Conservation (phyloP, 192 early-diverging fungal species). For the Coemansia sp. region DNA sequence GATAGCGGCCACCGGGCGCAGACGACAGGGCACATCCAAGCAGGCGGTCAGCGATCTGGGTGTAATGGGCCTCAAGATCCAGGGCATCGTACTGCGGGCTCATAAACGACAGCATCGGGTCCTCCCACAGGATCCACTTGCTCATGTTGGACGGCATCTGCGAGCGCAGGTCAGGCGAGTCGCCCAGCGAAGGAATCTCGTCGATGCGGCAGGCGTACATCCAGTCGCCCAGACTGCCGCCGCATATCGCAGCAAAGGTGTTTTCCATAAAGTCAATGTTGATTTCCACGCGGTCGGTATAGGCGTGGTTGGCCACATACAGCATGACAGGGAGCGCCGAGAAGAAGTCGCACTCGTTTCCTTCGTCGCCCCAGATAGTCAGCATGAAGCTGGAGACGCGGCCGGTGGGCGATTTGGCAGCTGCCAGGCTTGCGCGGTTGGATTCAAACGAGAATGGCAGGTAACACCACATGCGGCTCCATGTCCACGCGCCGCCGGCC, state of each 20-base stretch:
- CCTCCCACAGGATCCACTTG: conserved; percentile 88
- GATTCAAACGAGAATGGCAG: conserved; percentile 80
- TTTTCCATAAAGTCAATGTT: conserved; percentile 59
- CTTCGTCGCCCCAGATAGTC: conserved; percentile 90
- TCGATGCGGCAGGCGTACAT: conserved; percentile 59
- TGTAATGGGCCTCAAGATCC: conserved; percentile 70
- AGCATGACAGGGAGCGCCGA: conserved; percentile 76
- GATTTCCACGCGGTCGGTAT: conserved; percentile 65
- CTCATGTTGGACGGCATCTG: conserved; percentile 70
- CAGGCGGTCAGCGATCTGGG: conserved; percentile 56
- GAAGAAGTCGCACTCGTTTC: conserved; percentile 87
- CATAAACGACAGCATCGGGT: conserved; percentile 73
- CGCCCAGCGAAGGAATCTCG: conserved; percentile 53
- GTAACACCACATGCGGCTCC: conserved; percentile 81
- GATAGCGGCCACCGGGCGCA: conserved; percentile 43
- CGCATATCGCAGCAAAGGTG: conserved; percentile 75
- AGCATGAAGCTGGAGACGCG: conserved; percentile 76
- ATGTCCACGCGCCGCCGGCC: conserved; percentile 79
- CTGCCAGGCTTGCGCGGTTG: conserved; percentile 68
- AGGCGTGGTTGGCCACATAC: conserved; percentile 76
- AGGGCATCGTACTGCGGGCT: conserved; percentile 73
- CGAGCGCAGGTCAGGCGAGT: conserved; percentile 50
- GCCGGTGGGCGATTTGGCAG: conserved; percentile 59
- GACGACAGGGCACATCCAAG: conserved; percentile 50
- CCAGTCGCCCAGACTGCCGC: conserved; percentile 78